Evolutionary conservation across 2,329 filamentous ascomycete species (phyloP).

Genomic region (Fusarium tjaetaba): DNA sequence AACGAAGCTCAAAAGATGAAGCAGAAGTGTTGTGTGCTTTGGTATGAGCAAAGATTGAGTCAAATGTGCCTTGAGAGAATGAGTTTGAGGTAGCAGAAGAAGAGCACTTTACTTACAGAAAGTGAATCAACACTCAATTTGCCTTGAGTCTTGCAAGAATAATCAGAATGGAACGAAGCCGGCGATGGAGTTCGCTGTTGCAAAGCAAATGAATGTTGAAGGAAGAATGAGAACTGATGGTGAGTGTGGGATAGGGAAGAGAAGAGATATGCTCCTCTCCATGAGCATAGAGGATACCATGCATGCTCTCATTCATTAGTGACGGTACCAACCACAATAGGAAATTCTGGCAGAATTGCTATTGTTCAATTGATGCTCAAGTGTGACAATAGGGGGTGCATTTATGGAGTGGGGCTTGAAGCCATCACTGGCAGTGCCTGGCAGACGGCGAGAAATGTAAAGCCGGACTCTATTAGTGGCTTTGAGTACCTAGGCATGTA

Average conservation of each 20-base stretch:
- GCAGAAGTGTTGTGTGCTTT: background rate
- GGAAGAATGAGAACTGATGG: background rate
- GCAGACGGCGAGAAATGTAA: background rate
- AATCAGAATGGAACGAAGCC: background rate
- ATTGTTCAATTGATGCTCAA: conserved; percentile 20
- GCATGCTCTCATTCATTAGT: background rate
- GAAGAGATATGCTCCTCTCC: background rate
- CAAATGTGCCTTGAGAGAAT: background rate
- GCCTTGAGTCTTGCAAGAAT: background rate
- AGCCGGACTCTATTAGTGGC: background rate
- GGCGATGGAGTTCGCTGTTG: background rate
- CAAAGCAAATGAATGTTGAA: background rate
- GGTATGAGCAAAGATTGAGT: background rate
- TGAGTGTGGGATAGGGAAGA: background rate
- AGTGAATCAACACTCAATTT: background rate
- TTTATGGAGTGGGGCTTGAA: background rate
- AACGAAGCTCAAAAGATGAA: background rate
- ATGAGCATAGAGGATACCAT: background rate
- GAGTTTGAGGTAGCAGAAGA: background rate
- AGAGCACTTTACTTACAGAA: conserved; percentile 6
- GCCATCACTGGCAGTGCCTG: background rate
- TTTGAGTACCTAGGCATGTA: no score
- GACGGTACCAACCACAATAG: background rate
- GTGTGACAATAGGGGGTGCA: conserved; percentile 12
- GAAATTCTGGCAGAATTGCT: background rate